Conservation (phyloP, 1,284 basidiomycete species). For the Ceratobasidium sp. region DNA sequence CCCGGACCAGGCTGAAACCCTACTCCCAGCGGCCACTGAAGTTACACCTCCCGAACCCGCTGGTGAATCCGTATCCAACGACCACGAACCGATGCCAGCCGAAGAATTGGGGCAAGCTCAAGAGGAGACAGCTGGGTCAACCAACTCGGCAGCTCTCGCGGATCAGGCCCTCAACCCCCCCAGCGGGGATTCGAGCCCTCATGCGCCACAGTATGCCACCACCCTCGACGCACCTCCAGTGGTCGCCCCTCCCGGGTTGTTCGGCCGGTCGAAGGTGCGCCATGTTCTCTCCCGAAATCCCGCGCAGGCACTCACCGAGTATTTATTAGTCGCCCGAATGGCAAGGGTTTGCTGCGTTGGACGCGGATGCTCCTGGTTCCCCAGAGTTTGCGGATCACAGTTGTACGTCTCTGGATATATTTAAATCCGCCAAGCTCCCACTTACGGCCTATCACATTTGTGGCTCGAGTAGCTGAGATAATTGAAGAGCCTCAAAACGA, state of each 20-base stretch:
- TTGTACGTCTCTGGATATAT: constrained; percentile 13
- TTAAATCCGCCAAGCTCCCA: not conserved
- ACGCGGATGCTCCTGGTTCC: constrained; percentile 19
- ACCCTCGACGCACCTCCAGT: not conserved
- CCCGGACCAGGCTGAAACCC: not conserved
- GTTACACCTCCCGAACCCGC: not conserved
- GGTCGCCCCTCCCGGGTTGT: not conserved
- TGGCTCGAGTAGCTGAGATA: not conserved
- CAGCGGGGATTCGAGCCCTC: not conserved
- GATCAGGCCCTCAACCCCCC: not conserved
- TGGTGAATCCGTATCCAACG: not conserved
- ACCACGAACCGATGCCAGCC: not conserved
- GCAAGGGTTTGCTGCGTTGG: constrained; percentile 25
- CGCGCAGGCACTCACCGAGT: not conserved
- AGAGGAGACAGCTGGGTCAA: not conserved
- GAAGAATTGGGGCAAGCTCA: not conserved
- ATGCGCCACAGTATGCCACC: not conserved
- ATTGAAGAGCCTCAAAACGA: not conserved
- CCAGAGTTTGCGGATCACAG: constrained; percentile 22
- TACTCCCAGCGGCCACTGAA: not conserved
- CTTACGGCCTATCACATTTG: not conserved
- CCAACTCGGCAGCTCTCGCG: not conserved
- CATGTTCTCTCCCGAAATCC: not conserved
- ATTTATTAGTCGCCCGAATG: constrained; percentile 12
- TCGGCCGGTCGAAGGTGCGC: constrained; percentile 4